Conservation (phyloP, 2,329 filamentous ascomycete species). For the Xylaria digitata region DNA sequence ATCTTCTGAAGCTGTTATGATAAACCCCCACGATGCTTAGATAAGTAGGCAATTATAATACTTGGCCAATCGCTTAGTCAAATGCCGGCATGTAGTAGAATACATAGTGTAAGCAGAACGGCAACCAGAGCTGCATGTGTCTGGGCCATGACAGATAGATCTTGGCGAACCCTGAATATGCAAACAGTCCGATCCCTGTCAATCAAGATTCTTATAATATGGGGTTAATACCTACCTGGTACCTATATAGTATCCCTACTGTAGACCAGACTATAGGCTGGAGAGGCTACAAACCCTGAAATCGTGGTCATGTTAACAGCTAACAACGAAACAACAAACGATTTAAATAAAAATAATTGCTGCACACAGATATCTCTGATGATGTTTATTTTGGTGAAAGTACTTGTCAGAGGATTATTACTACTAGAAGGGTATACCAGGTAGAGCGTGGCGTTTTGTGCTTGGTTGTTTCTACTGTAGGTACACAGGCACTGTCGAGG, state of each 20-base stretch:
- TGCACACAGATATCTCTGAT: background rate
- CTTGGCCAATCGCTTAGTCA: too few species aligned
- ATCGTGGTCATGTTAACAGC: background rate
- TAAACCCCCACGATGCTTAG: background rate
- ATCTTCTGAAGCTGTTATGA: background rate
- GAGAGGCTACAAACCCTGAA: background rate
- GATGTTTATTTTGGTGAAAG: background rate
- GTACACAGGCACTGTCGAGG: too few species aligned
- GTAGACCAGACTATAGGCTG: too few species aligned
- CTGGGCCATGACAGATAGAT: background rate
- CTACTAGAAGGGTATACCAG: too few species aligned
- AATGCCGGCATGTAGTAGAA: too few species aligned
- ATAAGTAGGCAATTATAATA: background rate
- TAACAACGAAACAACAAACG: background rate
- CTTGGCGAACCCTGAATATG: slow-evolving; percentile 26
- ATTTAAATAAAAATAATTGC: background rate
- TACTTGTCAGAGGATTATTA: background rate
- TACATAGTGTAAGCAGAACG: too few species aligned
- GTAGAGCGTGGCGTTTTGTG: too few species aligned
- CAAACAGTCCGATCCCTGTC: slow-evolving; percentile 26
- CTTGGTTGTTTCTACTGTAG: too few species aligned
- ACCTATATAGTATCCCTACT: too few species aligned
- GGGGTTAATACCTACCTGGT: background rate
- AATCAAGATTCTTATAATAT: too few species aligned
- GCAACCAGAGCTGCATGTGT: background rate